These are phyloP conservation scores for Penicillium italicum DNA, from an alignment of 2,329 filamentous ascomycete species.

Conservation along the genomic window DNA sequence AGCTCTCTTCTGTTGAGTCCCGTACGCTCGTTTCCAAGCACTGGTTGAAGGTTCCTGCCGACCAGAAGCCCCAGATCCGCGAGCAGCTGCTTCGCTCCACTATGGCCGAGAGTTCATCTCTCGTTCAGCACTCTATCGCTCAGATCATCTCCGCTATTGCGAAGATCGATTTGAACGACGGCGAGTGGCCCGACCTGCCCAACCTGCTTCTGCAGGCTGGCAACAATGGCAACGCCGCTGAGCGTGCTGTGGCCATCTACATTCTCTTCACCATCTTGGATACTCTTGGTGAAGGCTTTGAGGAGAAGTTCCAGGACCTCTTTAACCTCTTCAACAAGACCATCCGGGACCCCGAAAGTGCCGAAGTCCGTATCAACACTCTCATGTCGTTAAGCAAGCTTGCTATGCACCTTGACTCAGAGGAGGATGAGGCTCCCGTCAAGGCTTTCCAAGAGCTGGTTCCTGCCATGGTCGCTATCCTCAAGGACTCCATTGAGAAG, in stretches of 20 bases:
- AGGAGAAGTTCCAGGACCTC: constrained; percentile 73
- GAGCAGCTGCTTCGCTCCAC: constrained; percentile 80
- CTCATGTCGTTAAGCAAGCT: constrained; percentile 85
- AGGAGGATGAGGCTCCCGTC: constrained; percentile 73
- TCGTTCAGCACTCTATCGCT: constrained; percentile 80
- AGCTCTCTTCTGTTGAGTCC: constrained; percentile 88
- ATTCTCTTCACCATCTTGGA: constrained; percentile 91
- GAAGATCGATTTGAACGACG: constrained; percentile 78
- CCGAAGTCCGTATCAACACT: constrained; percentile 91
- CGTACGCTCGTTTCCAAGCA: constrained; percentile 78
- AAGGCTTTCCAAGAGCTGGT: constrained; percentile 74
- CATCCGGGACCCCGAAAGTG: constrained; percentile 84
- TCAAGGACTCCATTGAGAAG: constrained; percentile 76
- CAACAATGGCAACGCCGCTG: constrained; percentile 67
- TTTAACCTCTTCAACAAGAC: constrained; percentile 81
- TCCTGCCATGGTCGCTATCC: constrained; percentile 81
- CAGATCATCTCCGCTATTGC: constrained; percentile 86
- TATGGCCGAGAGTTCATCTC: constrained; percentile 70
- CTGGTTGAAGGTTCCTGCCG: constrained; percentile 70
- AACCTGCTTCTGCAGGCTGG: constrained; percentile 75
- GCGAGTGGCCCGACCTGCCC: constrained; percentile 79
- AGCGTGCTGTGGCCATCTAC: constrained; percentile 88
- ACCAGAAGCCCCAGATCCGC: constrained; percentile 76
- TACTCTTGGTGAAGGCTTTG: constrained; percentile 78
- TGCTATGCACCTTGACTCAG: constrained; percentile 80